Evolutionary conservation across 148 eudicot species (phyloP), one percentile per base, ranked within the genome.

Genomic region (Rhododendron ovatum): DNA sequence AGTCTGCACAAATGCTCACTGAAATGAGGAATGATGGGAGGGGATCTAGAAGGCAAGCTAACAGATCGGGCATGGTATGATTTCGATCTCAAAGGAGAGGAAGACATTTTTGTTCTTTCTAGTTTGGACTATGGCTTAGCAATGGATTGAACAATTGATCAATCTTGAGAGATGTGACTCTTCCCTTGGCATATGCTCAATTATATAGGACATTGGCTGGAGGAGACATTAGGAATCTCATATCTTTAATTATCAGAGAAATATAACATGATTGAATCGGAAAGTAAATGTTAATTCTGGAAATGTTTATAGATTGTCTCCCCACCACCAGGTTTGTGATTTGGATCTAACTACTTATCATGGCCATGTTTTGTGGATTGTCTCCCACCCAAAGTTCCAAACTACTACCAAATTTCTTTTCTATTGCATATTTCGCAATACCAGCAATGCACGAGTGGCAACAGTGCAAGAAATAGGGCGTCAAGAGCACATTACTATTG

Each of bases 1-100:
- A 90, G 77, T 82, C 89, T 88, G 79, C 88, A 61, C 61, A 88
- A 80, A 30, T 86, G 91, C 61, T 88, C 84, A 4, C 88, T 86
- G 65, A 87, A 74, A 57, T 87, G 86, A 77, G 83, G 84, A 35
- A 63, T 79, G 37, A 78, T 59, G 1, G 88, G 91, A 55, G 88
- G 86, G 33, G 83, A 84, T 78, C 48, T 61, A 18, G 86, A 77
- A 41, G 91, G 90, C 30, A 89, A 83, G 86, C 90, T 91, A 35
- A 35, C 28, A 43, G 89, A 91, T 7, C 92, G 91, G 78, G 83
- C 55, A 57, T 87, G 89, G 53, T 28, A 22, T 30, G 65, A 51
- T 63, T 84, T 78, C 41, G 81, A 83, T 88, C 82, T 88, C 53
- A 74, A 67, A 85, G 87, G 63, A 43, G 81, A 82, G 59, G 86